These are phyloP conservation scores for Phytophthora pini DNA, from an alignment of 352 stramenopile species.

Conservation along the genomic window DNA sequence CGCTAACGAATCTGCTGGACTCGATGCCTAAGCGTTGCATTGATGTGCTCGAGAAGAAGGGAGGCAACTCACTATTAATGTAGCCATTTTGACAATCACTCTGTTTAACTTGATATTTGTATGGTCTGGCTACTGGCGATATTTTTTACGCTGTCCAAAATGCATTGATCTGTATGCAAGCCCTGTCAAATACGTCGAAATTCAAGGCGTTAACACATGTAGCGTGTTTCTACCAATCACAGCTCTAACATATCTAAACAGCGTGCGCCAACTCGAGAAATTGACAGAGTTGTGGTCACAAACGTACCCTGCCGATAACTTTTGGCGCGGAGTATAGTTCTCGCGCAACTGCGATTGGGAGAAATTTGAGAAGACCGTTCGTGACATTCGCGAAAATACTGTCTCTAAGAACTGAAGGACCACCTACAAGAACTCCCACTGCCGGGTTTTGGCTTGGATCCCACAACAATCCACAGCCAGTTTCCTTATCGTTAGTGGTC, in stretches of 20 bases:
- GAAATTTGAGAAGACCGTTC: too few species aligned
- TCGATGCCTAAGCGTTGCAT: background rate
- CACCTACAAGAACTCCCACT: too few species aligned
- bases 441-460: too few species aligned
- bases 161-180: background rate
- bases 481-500: too few species aligned
- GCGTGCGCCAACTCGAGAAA: background rate
- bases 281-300: background rate
- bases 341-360: too few species aligned
- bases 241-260: conserved; percentile 3
- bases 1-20: background rate
- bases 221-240: background rate
- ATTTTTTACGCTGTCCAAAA: conserved; percentile 1
- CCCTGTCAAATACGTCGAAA: background rate
- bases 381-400: too few species aligned
- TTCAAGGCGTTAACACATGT: background rate
- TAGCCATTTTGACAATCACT: background rate
- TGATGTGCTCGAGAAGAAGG: background rate
- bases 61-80: background rate
- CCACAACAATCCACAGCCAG: too few species aligned
- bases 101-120: conserved; percentile 1
- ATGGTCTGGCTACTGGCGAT: conserved; percentile 1
- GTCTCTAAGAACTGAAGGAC: too few species aligned
- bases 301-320: background rate
- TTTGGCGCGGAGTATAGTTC: background rate